Evolutionary conservation across 2,329 filamentous ascomycete species (phyloP).

Genomic region (Fusarium sp.): DNA sequence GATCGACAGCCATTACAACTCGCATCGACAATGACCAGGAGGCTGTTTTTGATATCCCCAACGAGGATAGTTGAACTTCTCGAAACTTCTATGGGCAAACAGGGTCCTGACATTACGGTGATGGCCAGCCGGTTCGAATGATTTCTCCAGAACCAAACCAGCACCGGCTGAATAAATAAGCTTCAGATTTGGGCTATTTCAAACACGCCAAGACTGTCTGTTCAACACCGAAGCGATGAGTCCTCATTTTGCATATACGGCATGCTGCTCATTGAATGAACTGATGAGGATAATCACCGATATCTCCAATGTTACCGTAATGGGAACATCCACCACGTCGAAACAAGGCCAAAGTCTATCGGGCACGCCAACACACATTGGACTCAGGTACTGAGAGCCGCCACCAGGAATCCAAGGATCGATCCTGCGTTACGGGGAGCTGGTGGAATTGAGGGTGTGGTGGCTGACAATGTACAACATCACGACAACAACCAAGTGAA

Average conservation of each 20-base stretch:
- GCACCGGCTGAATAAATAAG: background rate
- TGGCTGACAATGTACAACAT: background rate
- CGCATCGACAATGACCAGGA: background rate
- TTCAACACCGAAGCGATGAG: background rate
- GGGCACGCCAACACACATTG: background rate
- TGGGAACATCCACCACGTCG: background rate
- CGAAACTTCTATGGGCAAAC: background rate
- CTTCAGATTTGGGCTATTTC: background rate
- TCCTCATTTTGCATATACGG: slow-evolving; percentile 13
- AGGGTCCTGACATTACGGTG: background rate
- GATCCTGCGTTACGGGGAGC: background rate
- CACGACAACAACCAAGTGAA: background rate
- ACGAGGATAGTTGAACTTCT: background rate
- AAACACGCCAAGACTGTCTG: background rate
- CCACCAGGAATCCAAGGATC: background rate
- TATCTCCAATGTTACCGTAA: background rate
- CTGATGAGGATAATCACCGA: background rate
- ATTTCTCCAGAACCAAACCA: too few species aligned
- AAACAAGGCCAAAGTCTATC: background rate
- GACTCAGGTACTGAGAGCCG: background rate
- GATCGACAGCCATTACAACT: background rate
- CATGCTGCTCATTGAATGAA: background rate
- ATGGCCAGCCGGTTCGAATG: too few species aligned
- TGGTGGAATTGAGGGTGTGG: background rate
- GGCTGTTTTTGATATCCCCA: background rate